Evolutionary conservation across 176 grass and related monocot genomes (phyloP).

Genomic region (Oryza glaberrima): DNA sequence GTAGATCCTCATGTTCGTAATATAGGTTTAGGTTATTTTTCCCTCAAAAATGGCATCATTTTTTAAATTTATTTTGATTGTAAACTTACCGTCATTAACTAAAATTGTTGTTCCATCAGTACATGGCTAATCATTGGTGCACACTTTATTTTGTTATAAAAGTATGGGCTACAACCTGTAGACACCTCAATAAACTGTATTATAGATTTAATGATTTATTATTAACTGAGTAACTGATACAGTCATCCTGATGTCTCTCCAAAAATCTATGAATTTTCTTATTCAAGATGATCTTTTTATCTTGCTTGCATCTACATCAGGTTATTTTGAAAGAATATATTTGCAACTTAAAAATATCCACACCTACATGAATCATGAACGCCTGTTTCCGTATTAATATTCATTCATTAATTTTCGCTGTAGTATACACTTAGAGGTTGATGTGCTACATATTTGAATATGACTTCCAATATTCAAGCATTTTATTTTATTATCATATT

Average conservation of each 20-base stretch:
- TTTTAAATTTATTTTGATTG: constrained; percentile 2
- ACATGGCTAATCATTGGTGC: neutral
- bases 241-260: neutral
- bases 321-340: constrained; percentile 1
- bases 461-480: neutral
- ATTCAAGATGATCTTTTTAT: neutral
- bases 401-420: neutral
- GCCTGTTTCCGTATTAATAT: constrained; percentile 23
- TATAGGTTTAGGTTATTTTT: neutral
- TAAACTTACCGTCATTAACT: neutral
- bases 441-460: neutral
- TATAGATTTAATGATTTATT: neutral
- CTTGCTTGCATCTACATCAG: constrained; percentile 6
- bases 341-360: neutral
- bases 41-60: neutral
- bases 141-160: constrained; percentile 15
- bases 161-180: constrained; percentile 9
- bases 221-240: neutral
- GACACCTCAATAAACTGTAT: neutral
- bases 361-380: neutral
- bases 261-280: neutral
- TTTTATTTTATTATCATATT: constrained; percentile 12
- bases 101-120: constrained; percentile 10
- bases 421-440: constrained; percentile 17
- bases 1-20: constrained; percentile 13